Conservation (phyloP, 225 moss, liverwort and hornwort genomes). For the Anthoceros angustus region DNA sequence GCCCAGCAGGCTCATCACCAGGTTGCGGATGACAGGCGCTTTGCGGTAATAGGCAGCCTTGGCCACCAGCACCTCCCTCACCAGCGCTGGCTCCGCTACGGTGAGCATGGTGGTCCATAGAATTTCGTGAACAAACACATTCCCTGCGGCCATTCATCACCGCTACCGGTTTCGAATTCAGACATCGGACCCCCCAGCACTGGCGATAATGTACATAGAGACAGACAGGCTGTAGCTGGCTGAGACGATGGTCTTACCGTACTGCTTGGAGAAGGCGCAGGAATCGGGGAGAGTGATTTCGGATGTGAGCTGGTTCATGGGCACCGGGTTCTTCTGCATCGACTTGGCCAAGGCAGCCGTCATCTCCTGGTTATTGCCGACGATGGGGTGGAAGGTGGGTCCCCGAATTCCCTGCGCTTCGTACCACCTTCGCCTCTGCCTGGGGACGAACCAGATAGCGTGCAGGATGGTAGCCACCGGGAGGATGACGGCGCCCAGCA, state of each 20-base stretch:
- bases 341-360: not conserved
- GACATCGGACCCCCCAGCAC: not conserved
- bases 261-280: not conserved
- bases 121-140: not conserved
- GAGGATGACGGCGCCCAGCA: no score
- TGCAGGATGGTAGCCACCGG: no score
- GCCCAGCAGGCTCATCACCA: not conserved
- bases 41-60: not conserved
- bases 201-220: not conserved
- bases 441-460: not conserved
- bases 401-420: not conserved
- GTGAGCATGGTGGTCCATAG: not conserved
- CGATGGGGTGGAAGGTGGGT: not conserved
- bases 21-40: not conserved
- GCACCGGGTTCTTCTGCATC: not conserved
- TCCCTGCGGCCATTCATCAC: not conserved
- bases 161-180: not conserved
- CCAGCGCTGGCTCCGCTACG: not conserved
- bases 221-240: not conserved
- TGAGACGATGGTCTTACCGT: not conserved
- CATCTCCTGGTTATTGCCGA: not conserved
- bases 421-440: not conserved
- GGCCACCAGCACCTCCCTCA: slow-evolving; percentile 2
- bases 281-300: not conserved
- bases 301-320: slow-evolving; percentile 1